Base-by-base conservation (phyloP, 805 yeast genomes). In the Lipomyces sp. region DNA sequence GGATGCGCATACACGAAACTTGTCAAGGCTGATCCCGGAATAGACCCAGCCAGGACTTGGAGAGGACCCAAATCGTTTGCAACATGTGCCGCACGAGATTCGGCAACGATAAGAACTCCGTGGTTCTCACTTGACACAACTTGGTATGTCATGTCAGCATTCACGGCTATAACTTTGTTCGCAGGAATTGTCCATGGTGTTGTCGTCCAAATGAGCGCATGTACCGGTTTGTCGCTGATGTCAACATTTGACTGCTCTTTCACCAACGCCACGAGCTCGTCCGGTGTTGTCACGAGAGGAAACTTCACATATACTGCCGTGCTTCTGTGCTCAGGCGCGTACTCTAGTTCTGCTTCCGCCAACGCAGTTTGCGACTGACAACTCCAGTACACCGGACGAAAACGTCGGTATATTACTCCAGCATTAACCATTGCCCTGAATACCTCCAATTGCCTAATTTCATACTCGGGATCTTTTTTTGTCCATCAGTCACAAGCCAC, bases 111-210 rank as follows among this genome's bases (percentile, higher is more conserved):
- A 1, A 90, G 65, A 39, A 77, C 71, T 7, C 85, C 89, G 13
- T 76, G 75, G 0, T 72, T 68, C 0, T 64, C 67, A 1, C 77
- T 72, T 39, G 75, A 72, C 4, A 86, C 76, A 11, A 89, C 70
- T 0, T 87, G 84, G 75, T 95, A 95, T 0, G 76, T 74, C 63
- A 90, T 79, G 0, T 81, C 77, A 34, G 84, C 77, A 73, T 91
- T 86, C 53, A 89, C 82, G 56, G 95, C 88, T 54, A 95, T 86
- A 0, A 98, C 98, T 69, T 84, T 82, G 75, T 95, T 95, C 0
- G 97, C 88, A 3, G 91, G 90, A 39, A 95, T 81, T 0, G 99
- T 95, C 99, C 99, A 95, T 0, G 99, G 98, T 0, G 99, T 95
- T 0, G 97, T 93, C 0, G 99, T 95, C 99, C 99, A 95, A 64